Conservation (phyloP, 2,329 filamentous ascomycete genomes). For the Neonectria coccinea region DNA sequence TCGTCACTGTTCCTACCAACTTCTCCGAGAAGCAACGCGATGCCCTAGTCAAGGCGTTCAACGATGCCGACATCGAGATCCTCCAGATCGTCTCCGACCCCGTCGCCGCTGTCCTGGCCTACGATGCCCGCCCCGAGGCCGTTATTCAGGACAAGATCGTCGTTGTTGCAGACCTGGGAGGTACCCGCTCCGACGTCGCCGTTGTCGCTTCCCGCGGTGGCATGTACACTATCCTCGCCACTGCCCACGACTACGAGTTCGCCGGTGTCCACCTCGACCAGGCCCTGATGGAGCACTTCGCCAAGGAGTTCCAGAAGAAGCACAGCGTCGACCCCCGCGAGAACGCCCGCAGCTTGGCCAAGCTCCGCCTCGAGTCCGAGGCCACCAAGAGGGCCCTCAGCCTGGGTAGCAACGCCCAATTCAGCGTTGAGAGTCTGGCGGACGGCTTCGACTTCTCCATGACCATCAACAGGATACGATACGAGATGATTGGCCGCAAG, state of each 20-base stretch:
- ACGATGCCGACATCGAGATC: slow-evolving; percentile 85
- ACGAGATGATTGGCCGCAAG: slow-evolving; percentile 88
- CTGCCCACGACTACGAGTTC: slow-evolving; percentile 94
- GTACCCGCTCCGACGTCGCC: slow-evolving; percentile 90
- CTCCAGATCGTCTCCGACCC: slow-evolving; percentile 95
- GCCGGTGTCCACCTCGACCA: slow-evolving; percentile 88
- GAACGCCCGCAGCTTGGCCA: slow-evolving; percentile 85
- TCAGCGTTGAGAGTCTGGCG: slow-evolving; percentile 91
- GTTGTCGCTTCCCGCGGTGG: slow-evolving; percentile 92
- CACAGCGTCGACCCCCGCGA: slow-evolving; percentile 88
- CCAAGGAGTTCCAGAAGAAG: slow-evolving; percentile 99
- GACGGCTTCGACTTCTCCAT: slow-evolving; percentile 92
- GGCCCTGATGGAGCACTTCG: slow-evolving; percentile 93
- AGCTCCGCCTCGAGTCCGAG: slow-evolving; percentile 92
- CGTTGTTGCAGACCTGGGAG: slow-evolving; percentile 92
- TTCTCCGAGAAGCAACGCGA: slow-evolving; percentile 88
- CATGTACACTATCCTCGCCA: slow-evolving; percentile 95
- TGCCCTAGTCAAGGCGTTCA: slow-evolving; percentile 81
- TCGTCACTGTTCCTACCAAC: slow-evolving; percentile 94
- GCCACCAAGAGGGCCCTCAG: slow-evolving; percentile 91
- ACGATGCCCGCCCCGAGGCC: slow-evolving; percentile 85
- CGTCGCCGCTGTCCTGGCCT: slow-evolving; percentile 87
- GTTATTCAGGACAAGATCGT: slow-evolving; percentile 85
- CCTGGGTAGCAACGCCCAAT: slow-evolving; percentile 86
- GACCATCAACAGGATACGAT: slow-evolving; percentile 92